These are phyloP conservation scores for Russula earlei DNA, from an alignment of 768 basidiomycete genomes.

Conservation along the genomic window DNA sequence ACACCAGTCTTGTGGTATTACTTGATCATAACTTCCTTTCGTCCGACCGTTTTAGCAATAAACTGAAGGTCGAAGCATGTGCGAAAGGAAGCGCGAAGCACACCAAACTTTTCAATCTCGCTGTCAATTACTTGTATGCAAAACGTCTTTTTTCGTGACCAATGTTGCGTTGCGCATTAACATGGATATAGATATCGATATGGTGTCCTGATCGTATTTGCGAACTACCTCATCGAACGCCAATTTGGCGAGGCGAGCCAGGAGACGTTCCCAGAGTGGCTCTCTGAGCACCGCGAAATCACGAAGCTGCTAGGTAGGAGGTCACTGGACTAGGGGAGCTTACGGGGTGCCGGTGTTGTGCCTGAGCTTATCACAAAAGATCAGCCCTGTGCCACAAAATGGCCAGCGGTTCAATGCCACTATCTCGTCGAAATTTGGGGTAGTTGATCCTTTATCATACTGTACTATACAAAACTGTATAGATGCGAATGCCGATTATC, in stretches of 20 bases:
- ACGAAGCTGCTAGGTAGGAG: conserved; percentile 57
- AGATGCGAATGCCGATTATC: no score
- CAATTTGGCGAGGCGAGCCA: conserved; percentile 32
- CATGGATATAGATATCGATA: conserved; percentile 58
- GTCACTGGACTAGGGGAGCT: conserved; percentile 48
- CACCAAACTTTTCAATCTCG: conserved; percentile 59
- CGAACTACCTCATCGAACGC: conserved; percentile 85
- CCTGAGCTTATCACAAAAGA: neutral
- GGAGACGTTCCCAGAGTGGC: conserved; percentile 71
- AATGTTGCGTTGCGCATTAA: neutral
- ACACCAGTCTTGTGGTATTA: no score
- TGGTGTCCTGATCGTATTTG: conserved; percentile 85
- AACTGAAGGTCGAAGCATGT: conserved; percentile 78
- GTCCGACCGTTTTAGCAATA: conserved; percentile 63
- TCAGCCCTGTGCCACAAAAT: neutral
- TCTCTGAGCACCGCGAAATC: conserved; percentile 78
- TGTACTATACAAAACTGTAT: no score
- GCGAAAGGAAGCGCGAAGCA: conserved; percentile 74
- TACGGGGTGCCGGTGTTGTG: neutral
- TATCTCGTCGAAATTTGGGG: neutral
- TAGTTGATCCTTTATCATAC: neutral
- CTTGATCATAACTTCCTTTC: neutral
- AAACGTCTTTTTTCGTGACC: conserved; percentile 4
- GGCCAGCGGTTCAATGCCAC: neutral
- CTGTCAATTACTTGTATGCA: conserved; percentile 79